Percentiles rank a stretch among this genome's conserved stretches.
These are phyloP conservation scores for Trametes sanguinea DNA, from an alignment of 768 basidiomycete genomes.

Conservation along the genomic window DNA sequence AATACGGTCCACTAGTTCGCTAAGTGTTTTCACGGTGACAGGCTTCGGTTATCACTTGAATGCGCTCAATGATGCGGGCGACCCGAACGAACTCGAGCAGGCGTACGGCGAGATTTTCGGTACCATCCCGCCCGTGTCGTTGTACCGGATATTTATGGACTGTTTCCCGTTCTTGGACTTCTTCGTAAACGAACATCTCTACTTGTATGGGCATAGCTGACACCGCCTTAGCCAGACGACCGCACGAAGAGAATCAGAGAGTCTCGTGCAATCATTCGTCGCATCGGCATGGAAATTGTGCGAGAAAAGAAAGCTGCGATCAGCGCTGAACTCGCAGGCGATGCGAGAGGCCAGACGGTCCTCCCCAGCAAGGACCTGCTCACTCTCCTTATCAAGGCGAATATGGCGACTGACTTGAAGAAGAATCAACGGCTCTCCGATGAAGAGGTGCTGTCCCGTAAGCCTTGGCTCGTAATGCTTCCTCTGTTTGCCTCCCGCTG, in stretches of 20 bases:
- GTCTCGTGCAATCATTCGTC: conserved; percentile 26
- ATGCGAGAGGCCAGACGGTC: conserved; percentile 39
- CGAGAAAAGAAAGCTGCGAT: conserved; percentile 38
- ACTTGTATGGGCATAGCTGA: background rate
- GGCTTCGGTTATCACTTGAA: conserved; percentile 38
- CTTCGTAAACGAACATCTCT: conserved; percentile 16
- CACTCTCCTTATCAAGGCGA: conserved; percentile 61
- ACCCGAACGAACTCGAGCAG: conserved; percentile 31
- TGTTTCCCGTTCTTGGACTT: conserved; percentile 29
- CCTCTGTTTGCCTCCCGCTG: background rate
- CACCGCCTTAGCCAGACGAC: conserved; percentile 9
- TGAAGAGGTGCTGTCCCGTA: conserved; percentile 58
- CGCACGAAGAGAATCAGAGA: background rate
- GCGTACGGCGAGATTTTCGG: background rate
- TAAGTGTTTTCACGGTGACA: conserved; percentile 1
- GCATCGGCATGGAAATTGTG: conserved; percentile 34
- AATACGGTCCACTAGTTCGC: background rate
- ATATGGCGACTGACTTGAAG: conserved; percentile 60
- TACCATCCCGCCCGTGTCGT: background rate
- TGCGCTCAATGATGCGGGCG: conserved; percentile 27
- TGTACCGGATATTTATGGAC: background rate
- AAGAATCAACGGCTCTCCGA: conserved; percentile 58
- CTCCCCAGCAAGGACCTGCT: conserved; percentile 53
- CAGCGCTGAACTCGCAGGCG: conserved; percentile 1
- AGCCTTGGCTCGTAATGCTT: conserved; percentile 23